Evolutionary conservation across 768 basidiomycete genomes (phyloP).

Genomic region (Boletales sp.): DNA sequence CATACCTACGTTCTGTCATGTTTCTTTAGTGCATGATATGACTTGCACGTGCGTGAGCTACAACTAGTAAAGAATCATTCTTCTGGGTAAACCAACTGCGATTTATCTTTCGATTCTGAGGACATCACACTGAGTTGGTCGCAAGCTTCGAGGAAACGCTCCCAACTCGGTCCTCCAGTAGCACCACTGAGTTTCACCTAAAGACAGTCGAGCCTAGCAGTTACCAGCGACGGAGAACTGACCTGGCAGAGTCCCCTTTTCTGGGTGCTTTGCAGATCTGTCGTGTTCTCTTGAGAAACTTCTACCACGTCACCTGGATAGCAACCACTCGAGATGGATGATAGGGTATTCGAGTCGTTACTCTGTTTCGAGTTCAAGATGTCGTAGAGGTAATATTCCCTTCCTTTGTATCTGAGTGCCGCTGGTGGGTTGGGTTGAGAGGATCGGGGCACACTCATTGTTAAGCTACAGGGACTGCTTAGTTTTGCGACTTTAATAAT

Average conservation of each 20-base stretch:
- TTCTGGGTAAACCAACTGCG: conserved; percentile 1
- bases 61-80: conserved; percentile 3
- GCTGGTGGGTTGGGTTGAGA: conserved; percentile 49
- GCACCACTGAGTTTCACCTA: conserved; percentile 47
- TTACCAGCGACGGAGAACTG: conserved; percentile 10
- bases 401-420: conserved; percentile 33
- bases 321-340: conserved; percentile 2
- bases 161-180: conserved; percentile 42
- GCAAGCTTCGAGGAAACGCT: conserved; percentile 39
- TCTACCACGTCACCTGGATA: conserved; percentile 1
- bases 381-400: conserved; percentile 44
- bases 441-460: conserved; percentile 13
- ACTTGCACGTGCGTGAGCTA: background rate
- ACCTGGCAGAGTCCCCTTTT: conserved; percentile 55
- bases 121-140: conserved; percentile 38
- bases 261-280: conserved; percentile 54
- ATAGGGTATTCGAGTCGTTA: conserved; percentile 20
- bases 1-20: too few relatives aligned
- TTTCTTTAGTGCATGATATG: background rate
- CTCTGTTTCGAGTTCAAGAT: conserved; percentile 48
- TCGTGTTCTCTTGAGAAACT: conserved; percentile 43
- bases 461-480: conserved; percentile 31
- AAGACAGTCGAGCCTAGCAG: background rate
- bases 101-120: conserved; percentile 20
- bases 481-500: background rate